Conservation (phyloP, 2,329 filamentous ascomycete genomes). For the Lanzia echinophila region DNA sequence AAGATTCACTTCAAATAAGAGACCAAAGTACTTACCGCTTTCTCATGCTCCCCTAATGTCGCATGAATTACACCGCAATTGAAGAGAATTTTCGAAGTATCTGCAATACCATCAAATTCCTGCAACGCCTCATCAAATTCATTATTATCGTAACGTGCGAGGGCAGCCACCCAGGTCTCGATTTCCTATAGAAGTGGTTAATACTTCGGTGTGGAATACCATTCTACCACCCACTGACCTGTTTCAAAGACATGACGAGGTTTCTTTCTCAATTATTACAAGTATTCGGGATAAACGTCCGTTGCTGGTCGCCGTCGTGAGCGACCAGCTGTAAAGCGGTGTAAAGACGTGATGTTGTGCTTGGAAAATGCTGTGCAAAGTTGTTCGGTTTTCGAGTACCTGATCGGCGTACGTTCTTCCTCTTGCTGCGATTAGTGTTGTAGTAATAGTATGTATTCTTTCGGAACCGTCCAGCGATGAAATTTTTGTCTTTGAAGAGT, state of each 20-base stretch:
- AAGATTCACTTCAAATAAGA: too few relatives aligned
- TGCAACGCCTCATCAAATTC: slow-evolving; percentile 86
- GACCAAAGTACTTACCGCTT: slow-evolving; percentile 66
- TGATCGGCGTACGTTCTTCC: background rate
- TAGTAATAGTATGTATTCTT: slow-evolving; percentile 2
- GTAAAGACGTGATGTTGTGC: slow-evolving; percentile 5
- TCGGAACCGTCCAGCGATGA: slow-evolving; percentile 7
- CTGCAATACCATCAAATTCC: slow-evolving; percentile 79
- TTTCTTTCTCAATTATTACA: slow-evolving; percentile 9
- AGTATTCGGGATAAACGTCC: background rate
- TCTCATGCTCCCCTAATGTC: slow-evolving; percentile 90
- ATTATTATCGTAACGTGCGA: slow-evolving; percentile 91
- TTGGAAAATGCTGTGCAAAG: slow-evolving; percentile 7
- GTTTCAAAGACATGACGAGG: slow-evolving; percentile 37
- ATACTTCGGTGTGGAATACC: background rate
- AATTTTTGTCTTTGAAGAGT: background rate
- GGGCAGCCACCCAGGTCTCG: slow-evolving; percentile 92
- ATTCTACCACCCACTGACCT: slow-evolving; percentile 25
- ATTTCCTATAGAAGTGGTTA: slow-evolving; percentile 60
- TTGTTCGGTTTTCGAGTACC: slow-evolving; percentile 6
- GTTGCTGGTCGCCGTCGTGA: slow-evolving; percentile 15
- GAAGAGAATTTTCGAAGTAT: slow-evolving; percentile 97
- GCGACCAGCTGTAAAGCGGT: slow-evolving; percentile 17
- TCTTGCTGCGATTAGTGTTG: slow-evolving; percentile 7
- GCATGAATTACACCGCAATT: slow-evolving; percentile 98